Evolutionary conservation across 1,284 basidiomycete genomes (phyloP).

Genomic region (Sphagnurus paluster): DNA sequence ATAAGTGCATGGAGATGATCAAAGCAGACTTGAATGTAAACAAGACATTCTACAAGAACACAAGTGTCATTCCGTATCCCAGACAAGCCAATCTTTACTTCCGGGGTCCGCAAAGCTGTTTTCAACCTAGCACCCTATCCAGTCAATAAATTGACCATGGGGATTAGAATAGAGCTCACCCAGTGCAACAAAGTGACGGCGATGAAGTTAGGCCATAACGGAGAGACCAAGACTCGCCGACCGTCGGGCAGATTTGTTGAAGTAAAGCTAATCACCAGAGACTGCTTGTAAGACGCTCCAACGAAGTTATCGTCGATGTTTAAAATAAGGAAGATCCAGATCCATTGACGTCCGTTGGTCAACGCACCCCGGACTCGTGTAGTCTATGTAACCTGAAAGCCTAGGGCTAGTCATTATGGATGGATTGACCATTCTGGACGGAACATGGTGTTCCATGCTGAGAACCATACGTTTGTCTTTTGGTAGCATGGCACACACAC

Average conservation of each 20-base stretch:
- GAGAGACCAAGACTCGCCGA: too few species aligned
- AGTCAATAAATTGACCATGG: too few species aligned
- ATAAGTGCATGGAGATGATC: too few species aligned
- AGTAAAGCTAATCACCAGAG: slow-evolving; percentile 3
- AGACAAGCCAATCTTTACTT: too few species aligned
- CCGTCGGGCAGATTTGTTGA: neutral
- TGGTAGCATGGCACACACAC: neutral
- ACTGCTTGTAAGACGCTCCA: slow-evolving; percentile 18
- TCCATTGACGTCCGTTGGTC: slow-evolving; percentile 18
- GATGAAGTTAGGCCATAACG: too few species aligned
- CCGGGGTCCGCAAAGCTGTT: too few species aligned
- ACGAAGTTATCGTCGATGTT: slow-evolving; percentile 15
- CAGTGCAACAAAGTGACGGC: too few species aligned
- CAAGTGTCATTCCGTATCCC: too few species aligned
- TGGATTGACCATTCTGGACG: slow-evolving; percentile 4
- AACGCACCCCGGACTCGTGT: slow-evolving; percentile 19
- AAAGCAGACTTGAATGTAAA: too few species aligned
- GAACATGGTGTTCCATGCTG: neutral
- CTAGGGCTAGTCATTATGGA: slow-evolving; percentile 3
- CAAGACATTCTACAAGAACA: too few species aligned
- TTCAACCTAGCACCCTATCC: too few species aligned
- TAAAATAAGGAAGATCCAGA: slow-evolving; percentile 22
- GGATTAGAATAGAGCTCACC: too few species aligned
- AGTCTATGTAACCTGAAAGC: slow-evolving; percentile 10
- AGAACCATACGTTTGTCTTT: neutral